Base-by-base conservation (phyloP, 345 rosid species). In the Aethionema arabicum region DNA sequence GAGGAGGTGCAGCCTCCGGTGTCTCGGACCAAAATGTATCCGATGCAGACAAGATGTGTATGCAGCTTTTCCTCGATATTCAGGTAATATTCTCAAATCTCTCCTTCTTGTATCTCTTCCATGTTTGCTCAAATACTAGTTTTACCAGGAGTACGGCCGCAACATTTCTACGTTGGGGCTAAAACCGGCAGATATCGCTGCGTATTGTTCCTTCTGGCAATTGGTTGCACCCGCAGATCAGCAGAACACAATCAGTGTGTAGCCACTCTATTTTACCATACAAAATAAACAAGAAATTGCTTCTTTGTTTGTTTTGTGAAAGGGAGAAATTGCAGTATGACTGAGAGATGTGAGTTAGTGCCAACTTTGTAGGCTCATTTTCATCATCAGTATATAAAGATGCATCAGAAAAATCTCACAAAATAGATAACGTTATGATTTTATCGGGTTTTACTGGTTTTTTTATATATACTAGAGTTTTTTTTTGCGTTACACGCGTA, bases 1-100 rank as follows among this genome's bases (percentile, higher is more conserved):
- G 97, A 56, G 85, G 83, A 55, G 96, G 97, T 64, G 90, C 95
- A 15, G 87, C 88, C 80, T 80, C 95, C 52, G 96, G 92, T 69
- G 78, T 77, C 16, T 76, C 86, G 4, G 99, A 87, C 67, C 79
- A 82, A 30, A 84, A 86, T 69, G 82, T 86, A 36, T 84, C 96
- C 0, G 90, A 83, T 64, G 82, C 92, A 6, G 97, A 90, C 78
- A 95, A 95, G 78, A 81, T 90, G 64, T 86, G 97, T 57, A 82
- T 83, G 96, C 99, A 95, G 61, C 69, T 90, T 65, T 95, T 95
- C 79, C 89, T 95, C 44, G 99, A 95, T 76, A 81, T 86, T 72
- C 97, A 95, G 99, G 99, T 86, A 67, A 48, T 63, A 61, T 57
- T 38, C 8, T 10, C 13, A 40, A 15, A 12, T 11, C 40, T 14